phyloP scores from a whole-genome alignment of 768 basidiomycete genomes.

The Pholiota microspora region DNA sequence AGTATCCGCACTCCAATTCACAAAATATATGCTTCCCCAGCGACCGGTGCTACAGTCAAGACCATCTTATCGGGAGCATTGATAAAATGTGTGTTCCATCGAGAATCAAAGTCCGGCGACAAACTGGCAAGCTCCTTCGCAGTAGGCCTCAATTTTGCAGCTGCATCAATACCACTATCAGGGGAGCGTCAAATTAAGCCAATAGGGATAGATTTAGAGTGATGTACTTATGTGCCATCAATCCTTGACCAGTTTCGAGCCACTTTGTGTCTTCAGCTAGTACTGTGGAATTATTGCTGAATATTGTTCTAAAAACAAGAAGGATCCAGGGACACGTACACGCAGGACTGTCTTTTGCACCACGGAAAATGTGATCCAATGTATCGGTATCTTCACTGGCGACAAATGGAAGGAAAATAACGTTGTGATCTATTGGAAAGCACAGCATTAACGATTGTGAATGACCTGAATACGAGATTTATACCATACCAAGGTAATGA shows the following conservation, averaged over 20 bases:
- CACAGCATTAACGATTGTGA: not conserved
- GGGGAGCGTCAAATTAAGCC: not conserved
- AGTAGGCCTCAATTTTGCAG: conserved; percentile 57
- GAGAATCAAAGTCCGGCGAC: conserved; percentile 41
- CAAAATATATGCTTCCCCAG: conserved; percentile 31
- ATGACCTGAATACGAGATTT: not conserved
- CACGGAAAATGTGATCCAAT: conserved; percentile 44
- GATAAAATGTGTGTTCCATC: conserved; percentile 50
- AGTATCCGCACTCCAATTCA: too few species aligned
- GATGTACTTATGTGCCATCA: conserved; percentile 53
- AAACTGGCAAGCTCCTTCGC: conserved; percentile 39
- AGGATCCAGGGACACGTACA: conserved; percentile 36
- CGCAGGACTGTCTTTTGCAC: conserved; percentile 33
- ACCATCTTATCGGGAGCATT: conserved; percentile 54
- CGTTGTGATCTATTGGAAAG: conserved; percentile 36
- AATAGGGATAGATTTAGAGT: not conserved
- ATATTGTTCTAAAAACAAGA: not conserved
- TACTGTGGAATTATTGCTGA: not conserved
- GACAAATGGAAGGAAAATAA: conserved; percentile 35
- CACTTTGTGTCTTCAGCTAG: conserved; percentile 27
- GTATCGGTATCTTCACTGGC: conserved; percentile 46
- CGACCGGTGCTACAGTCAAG: conserved; percentile 34
- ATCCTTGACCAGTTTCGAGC: conserved; percentile 37
- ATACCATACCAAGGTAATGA: conserved; percentile 48
- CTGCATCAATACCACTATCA: conserved; percentile 49